These are phyloP conservation scores for Paramyrothecium sp. DNA, from an alignment of 2,329 filamentous ascomycete genomes.

Conservation along the genomic window DNA sequence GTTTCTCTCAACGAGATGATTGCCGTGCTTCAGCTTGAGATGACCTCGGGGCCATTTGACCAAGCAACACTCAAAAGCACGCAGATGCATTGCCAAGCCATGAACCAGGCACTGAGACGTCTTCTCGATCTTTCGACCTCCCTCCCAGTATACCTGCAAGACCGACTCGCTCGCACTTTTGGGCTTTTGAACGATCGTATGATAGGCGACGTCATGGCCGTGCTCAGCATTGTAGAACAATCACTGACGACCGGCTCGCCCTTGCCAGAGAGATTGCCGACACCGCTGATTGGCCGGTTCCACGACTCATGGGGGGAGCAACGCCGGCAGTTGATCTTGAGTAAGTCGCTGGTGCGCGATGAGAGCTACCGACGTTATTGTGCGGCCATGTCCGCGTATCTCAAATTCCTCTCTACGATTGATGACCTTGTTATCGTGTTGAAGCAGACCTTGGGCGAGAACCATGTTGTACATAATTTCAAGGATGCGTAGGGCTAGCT, in stretches of 20 bases:
- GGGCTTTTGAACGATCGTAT: constrained; percentile 40
- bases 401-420: constrained; percentile 38
- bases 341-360: constrained; percentile 31
- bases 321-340: constrained; percentile 24
- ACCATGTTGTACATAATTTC: constrained; percentile 29
- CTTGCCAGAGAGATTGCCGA: constrained; percentile 44
- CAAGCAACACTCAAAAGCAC: constrained; percentile 25
- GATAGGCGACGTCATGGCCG: constrained; percentile 51
- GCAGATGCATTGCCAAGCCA: constrained; percentile 24
- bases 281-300: constrained; percentile 39
- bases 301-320: constrained; percentile 21
- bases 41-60: constrained; percentile 28
- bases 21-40: constrained; percentile 24
- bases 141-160: constrained; percentile 38
- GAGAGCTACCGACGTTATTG: constrained; percentile 44
- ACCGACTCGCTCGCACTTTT: constrained; percentile 31
- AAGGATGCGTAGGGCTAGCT: constrained; percentile 13
- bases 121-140: constrained; percentile 29
- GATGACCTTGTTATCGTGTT: constrained; percentile 44
- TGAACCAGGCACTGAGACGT: constrained; percentile 30
- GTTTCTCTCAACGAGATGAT: constrained; percentile 21
- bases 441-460: constrained; percentile 42
- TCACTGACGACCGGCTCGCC: constrained; percentile 45
- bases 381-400: constrained; percentile 41
- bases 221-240: constrained; percentile 44